phyloP scores from a whole-genome alignment of 148 eudicot species.

The Pouteria glomerata region DNA sequence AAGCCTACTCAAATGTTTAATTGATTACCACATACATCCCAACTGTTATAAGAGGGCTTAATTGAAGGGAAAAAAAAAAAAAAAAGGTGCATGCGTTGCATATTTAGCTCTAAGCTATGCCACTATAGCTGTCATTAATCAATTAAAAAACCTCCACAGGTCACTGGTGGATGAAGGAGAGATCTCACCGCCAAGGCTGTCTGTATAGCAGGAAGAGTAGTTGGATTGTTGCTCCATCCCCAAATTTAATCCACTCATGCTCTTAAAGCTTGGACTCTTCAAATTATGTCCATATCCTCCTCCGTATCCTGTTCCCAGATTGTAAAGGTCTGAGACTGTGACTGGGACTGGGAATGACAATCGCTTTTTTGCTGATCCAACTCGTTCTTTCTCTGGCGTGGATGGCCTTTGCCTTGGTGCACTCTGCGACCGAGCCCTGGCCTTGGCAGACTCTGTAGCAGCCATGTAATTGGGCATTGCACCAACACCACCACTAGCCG shows the following conservation, averaged over 20 bases:
- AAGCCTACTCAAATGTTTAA: too few relatives aligned
- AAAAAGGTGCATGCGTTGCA: too few relatives aligned
- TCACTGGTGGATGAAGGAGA: constrained; percentile 77
- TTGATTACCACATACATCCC: too few relatives aligned
- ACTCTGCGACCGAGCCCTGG: constrained; percentile 59
- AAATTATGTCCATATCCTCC: constrained; percentile 27
- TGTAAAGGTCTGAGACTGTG: constrained; percentile 49
- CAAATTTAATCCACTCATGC: constrained; percentile 30
- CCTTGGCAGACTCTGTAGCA: constrained; percentile 72
- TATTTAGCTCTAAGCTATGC: too few relatives aligned
- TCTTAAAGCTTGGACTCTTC: constrained; percentile 73
- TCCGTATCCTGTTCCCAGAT: constrained; percentile 8
- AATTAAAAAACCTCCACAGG: constrained; percentile 65
- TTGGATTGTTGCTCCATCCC: constrained; percentile 63
- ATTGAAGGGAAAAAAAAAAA: too few relatives aligned
- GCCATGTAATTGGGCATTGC: constrained; percentile 70
- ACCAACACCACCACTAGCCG: constrained; percentile 18
- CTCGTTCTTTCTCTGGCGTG: constrained; percentile 61
- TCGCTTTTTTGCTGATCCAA: constrained; percentile 52
- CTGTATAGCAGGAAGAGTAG: constrained; percentile 70
- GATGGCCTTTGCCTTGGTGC: constrained; percentile 71
- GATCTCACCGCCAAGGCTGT: constrained; percentile 69
- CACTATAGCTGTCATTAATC: too few relatives aligned
- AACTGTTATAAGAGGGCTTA: too few relatives aligned
- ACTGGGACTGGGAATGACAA: constrained; percentile 57